These are phyloP conservation scores for Pythium phragmitis DNA, from an alignment of 352 stramenopile species.

Conservation along the genomic window DNA sequence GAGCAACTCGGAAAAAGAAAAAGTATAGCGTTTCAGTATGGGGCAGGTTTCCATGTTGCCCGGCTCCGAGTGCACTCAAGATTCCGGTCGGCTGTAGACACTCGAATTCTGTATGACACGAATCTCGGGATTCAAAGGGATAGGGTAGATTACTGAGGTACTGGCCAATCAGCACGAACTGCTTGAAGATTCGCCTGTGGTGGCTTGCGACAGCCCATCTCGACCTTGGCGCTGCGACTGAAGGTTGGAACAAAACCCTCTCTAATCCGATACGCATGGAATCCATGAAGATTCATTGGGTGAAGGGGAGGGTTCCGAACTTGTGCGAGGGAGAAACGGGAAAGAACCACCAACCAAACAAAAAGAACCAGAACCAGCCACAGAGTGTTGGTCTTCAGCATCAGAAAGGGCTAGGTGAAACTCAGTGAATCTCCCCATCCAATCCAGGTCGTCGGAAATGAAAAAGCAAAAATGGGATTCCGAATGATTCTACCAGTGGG, in stretches of 20 bases:
- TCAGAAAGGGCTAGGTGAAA: constrained; percentile 8
- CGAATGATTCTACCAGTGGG: not conserved
- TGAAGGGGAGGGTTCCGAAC: constrained; percentile 24
- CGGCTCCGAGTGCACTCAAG: not conserved
- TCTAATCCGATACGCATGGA: constrained; percentile 16
- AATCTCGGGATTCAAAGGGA: constrained; percentile 25
- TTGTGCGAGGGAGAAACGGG: not conserved
- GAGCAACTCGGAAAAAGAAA: constrained; percentile 34
- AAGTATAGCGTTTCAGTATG: constrained; percentile 40
- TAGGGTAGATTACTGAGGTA: constrained; percentile 8
- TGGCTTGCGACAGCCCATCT: constrained; percentile 21
- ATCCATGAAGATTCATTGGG: constrained; percentile 23
- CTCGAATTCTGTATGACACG: constrained; percentile 8
- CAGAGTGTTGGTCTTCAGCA: constrained; percentile 18
- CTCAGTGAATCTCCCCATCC: constrained; percentile 12
- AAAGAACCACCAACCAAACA: constrained; percentile 2
- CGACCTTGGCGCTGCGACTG: not conserved
- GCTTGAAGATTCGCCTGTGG: constrained; percentile 22
- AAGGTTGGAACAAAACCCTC: constrained; percentile 9
- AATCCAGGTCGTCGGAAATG: not conserved
- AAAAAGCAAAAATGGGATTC: constrained; percentile 3
- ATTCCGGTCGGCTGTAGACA: constrained; percentile 9
- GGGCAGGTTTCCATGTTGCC: constrained; percentile 1
- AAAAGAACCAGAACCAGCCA: constrained; percentile 12
- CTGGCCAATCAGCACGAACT: constrained; percentile 16